Base-by-base conservation (phyloP, 345 rosid species). In the Brassica nigra region DNA sequence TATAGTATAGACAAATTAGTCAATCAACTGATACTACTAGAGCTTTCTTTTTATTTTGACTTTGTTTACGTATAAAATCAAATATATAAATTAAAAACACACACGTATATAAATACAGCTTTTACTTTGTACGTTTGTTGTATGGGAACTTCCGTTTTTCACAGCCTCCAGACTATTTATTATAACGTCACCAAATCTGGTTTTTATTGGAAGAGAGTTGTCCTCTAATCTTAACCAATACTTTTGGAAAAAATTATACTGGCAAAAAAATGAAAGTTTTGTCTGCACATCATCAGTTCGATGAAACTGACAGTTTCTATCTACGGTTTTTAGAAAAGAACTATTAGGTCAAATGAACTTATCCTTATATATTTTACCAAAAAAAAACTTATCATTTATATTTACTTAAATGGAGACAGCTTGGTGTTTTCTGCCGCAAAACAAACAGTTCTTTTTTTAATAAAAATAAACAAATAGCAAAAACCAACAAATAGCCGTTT, bases 1-100 rank as follows among this genome's bases (percentile, higher is more conserved):
- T 36, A 70, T 55, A 75, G 44, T 70, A 75, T 57, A 76, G 69
- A 80, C 73, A 76, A 75, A 75, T 44, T 11, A 70, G 57, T 80
- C 62, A 54, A 44, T 75, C 57, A 75, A 37, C 44, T 33, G 65
- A 42, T 57, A 28, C 20, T 69, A 74, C 79, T 31, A 68, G 79
- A 80, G 7, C 20, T 69, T 68, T 69, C 71, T 54, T 68, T 9
- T n/a, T 69, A 4, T 74, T 47, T 74, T 47, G 14, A 72, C 62
- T 69, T 18, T 28, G 0, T 47, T 39, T 28, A 42, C 5, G 29
- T 7, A 29, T 27, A 18, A 65, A 15, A 7, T 16, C 71, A 23
- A 66, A 20, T 47, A 44, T 20, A 28, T 20, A 29, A 2, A 31
- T 30, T 52, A 52, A 52, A 52, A 52, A 52, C 16, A 14, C 16